phyloP scores from a whole-genome alignment of 306 rosid species.

The Cicer pinnatifidum region DNA sequence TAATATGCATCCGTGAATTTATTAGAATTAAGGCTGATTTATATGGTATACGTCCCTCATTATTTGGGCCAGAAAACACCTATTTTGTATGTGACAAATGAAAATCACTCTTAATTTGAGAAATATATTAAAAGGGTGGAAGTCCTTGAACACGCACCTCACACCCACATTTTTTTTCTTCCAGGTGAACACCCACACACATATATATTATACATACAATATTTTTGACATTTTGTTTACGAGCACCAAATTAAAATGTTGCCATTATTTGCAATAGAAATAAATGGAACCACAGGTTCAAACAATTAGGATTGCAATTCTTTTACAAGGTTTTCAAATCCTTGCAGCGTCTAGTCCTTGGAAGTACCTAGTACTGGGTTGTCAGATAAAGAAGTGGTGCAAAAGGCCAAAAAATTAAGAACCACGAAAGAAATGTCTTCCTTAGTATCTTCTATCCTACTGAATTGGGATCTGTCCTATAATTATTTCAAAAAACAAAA shows the following conservation, averaged over 20 bases:
- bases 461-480: conserved; percentile 42
- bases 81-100: neutral
- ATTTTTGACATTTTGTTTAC: neutral
- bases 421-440: conserved; percentile 5
- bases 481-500: conserved; percentile 50
- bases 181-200: no score
- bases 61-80: neutral
- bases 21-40: no score
- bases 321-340: conserved; percentile 30
- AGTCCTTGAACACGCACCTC: neutral
- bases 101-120: neutral
- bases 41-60: no score
- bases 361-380: conserved; percentile 17
- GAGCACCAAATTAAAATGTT: neutral
- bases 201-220: neutral
- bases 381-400: neutral
- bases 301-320: conserved; percentile 25
- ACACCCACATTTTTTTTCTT: neutral
- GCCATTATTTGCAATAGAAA: conserved; percentile 44
- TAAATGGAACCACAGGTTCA: conserved; percentile 41
- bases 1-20: no score
- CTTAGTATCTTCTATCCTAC: conserved; percentile 30
- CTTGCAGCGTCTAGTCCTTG: conserved; percentile 14
- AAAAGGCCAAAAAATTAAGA: neutral
- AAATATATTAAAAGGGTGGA: neutral